Conservation (phyloP, 768 basidiomycete species). For the Neoboletus magnificus region DNA sequence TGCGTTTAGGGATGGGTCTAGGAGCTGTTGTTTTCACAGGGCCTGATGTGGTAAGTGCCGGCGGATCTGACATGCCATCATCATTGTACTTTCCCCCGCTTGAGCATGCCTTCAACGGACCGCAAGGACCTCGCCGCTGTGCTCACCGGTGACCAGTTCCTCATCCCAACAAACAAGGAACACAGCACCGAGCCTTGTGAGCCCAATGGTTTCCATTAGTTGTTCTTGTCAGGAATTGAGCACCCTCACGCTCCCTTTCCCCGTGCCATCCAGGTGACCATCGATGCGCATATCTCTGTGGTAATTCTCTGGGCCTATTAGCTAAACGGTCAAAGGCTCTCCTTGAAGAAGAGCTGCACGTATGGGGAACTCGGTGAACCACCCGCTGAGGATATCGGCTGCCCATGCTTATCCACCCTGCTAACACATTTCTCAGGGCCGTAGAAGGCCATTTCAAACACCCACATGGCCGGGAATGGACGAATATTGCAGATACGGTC, state of each 20-base stretch:
- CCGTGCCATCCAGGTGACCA: constrained; percentile 37
- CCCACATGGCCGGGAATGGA: constrained; percentile 83
- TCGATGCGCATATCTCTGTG: constrained; percentile 83
- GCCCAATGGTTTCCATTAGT: constrained; percentile 35
- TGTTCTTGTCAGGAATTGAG: not conserved
- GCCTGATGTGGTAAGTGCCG: constrained; percentile 14
- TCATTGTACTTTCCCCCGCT: constrained; percentile 1
- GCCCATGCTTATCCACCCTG: constrained; percentile 1
- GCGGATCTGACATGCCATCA: constrained; percentile 17
- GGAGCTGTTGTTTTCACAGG: not conserved
- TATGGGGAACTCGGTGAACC: constrained; percentile 73
- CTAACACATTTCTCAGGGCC: constrained; percentile 46
- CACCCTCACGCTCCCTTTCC: constrained; percentile 13
- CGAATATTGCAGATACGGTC: constrained; percentile 67
- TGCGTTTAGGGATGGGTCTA: not conserved
- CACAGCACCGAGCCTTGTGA: constrained; percentile 41
- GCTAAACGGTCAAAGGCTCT: constrained; percentile 69
- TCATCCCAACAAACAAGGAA: constrained; percentile 51
- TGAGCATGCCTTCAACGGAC: constrained; percentile 14
- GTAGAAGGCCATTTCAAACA: constrained; percentile 90
- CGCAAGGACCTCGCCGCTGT: constrained; percentile 23
- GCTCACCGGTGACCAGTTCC: constrained; percentile 52
- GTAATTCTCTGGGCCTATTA: constrained; percentile 89
- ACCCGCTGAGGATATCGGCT: constrained; percentile 10
- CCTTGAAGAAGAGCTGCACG: constrained; percentile 76